These are phyloP conservation scores for Volutella citrinella DNA, from an alignment of 2,329 filamentous ascomycete species.

Conservation along the genomic window DNA sequence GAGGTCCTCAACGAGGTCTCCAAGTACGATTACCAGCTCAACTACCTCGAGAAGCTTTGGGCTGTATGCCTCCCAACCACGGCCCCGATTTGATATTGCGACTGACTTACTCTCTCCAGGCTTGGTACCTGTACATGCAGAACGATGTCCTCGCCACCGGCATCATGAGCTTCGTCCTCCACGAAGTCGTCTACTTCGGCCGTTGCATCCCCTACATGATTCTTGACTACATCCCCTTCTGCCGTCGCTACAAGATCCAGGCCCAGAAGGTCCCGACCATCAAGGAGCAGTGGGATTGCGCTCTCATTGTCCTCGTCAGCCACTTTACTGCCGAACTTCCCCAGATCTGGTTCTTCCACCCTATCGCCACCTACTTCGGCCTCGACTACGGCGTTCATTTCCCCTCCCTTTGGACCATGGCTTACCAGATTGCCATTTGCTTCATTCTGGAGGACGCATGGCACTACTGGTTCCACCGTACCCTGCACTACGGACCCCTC, in stretches of 20 bases:
- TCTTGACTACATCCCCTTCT: conserved; percentile 81
- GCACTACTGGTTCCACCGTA: conserved; percentile 97
- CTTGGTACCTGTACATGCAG: conserved; percentile 97
- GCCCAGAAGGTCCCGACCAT: conserved; percentile 84
- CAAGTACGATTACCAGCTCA: conserved; percentile 81
- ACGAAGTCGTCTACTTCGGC: conserved; percentile 94
- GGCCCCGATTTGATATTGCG: conserved; percentile 2
- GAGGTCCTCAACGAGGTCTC: conserved; percentile 61
- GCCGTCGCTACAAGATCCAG: conserved; percentile 95
- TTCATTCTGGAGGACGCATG: conserved; percentile 95
- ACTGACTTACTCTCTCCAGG: conserved; percentile 34
- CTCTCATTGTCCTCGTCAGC: conserved; percentile 84
- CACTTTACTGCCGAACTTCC: conserved; percentile 98
- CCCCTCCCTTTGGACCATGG: conserved; percentile 80
- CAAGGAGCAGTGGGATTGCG: conserved; percentile 92
- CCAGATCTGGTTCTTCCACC: conserved; percentile 99
- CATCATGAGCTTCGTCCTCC: conserved; percentile 95
- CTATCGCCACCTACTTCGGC: conserved; percentile 88
- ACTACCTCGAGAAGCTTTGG: conserved; percentile 85
- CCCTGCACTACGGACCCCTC: conserved; percentile 88
- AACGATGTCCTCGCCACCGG: conserved; percentile 96
- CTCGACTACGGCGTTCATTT: conserved; percentile 88
- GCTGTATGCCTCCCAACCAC: conserved; percentile 51
- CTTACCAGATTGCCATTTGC: conserved; percentile 86
- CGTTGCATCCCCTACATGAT: conserved; percentile 88